Evolutionary conservation across 129 eudicot species (phyloP), one percentile per base, ranked within the genome.

Genomic region (Erigeron canadensis): DNA sequence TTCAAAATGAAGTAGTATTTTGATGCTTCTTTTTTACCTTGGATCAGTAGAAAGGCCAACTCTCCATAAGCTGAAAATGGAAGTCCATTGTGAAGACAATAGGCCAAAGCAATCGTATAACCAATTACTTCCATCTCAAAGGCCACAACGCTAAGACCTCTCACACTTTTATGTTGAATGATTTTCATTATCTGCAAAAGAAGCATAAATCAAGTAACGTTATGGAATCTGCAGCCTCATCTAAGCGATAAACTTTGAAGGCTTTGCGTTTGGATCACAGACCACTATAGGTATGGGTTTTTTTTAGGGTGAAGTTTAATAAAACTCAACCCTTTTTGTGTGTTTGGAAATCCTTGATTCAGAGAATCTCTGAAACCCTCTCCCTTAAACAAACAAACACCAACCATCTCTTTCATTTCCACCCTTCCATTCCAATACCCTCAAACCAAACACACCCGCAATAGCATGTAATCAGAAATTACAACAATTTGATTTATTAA

Each of bases 1-100:
- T 28, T 19, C 34, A 28, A n/a, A 72, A 17, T 10, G 57, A 47
- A 4, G 43, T 64, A 16, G 18, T 21, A 50, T n/a, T 12, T 13
- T 59, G 75, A 63, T 55, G 70, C 51, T 56, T 11, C 59, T 37
- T 8, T 37, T 8, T 34, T 79, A 89, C 98, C 96, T 87, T 94
- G 98, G 57, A 87, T 78, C 69, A 87, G 78, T 66, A 94, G 92
- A 84, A 94, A 94, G 19, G 87, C 95, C 78, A 87, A 83, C 81
- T 94, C 98, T 34, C 98, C 98, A 67, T 83, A 94, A 21, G 98
- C 98, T 70, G 96, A 94, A 82, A 94, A 94, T 8, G 98, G 98
- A 56, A 94, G 95, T 16, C 91, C 97, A 75, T 87, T 87, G 79
- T 94, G 98, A 79, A 94, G 98, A 83, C 98, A 94, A 69, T 89